Base-by-base conservation (phyloP, 2,329 filamentous ascomycete species). In the Atkinsonella hypoxylon region DNA sequence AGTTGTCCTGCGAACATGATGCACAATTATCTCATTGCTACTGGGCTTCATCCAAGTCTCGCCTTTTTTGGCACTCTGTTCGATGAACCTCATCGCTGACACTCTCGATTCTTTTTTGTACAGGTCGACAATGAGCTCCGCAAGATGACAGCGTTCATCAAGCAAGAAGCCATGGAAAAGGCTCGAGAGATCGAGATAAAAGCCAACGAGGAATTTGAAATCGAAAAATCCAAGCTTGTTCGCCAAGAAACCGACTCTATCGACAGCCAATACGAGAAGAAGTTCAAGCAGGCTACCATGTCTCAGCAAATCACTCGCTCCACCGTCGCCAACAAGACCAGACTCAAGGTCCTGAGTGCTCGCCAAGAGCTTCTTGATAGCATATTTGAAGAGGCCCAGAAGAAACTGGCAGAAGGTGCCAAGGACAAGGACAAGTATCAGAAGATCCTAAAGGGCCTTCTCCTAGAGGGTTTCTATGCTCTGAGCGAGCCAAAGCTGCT, bases 81-180 rank as follows among this genome's bases (percentile, higher is more conserved):
- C 36, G 12, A 15, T 51, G 12, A 41, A 50, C 20, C 1, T 9
- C 15, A 9, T 26, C 38, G 51, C 44, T 39, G 22, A 44, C 39
- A 40, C 47, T 34, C 42, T 40, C 15, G 9, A 11, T n/a, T n/a
- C 1, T 12, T 11, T 11, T 11, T 32, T 46, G 38, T 31, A 30
- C 68, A 97, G 89, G 93, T 98, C 79, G 84, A 87, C 73, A 84
- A 88, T 73, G 93, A 98, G 82, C 87, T 98, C 73, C 90, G 88
- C 79, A 98, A 98, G 82, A 98, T 98, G 93, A 97, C 93, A 54
- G 91, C 90, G 67, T 98, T 98, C 81, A 98, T 98, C 82, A 88
- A 89, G 71, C 93, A 97, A 75, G 93, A 98, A 76, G 93, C 93
- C 53, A 81, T 86, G 64, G 93, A 98, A 69, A 98, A 98, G 74